Percentiles rank a stretch among this genome's conserved stretches.
These are phyloP conservation scores for Graphilbum sp. DNA, from an alignment of 2,329 filamentous ascomycete genomes.

Conservation along the genomic window DNA sequence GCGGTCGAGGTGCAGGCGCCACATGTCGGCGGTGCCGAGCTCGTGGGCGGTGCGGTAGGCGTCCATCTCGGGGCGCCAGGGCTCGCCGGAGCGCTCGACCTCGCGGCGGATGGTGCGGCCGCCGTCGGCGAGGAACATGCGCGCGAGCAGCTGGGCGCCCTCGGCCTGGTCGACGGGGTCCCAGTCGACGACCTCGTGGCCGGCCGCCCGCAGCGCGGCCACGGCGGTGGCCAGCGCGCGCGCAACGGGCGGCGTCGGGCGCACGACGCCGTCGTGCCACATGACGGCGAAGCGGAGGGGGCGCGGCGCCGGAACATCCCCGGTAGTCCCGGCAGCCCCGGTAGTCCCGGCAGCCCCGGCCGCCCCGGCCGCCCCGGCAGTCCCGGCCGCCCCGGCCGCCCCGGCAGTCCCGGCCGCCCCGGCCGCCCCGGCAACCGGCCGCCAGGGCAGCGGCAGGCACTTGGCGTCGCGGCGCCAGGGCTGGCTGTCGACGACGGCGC, in stretches of 20 bases:
- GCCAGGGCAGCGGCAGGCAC: constrained; percentile 32
- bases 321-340: too few relatives aligned
- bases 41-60: constrained; percentile 18
- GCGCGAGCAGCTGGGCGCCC: constrained; percentile 20
- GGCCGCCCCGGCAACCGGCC: too few relatives aligned
- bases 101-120: constrained; percentile 12
- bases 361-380: too few relatives aligned
- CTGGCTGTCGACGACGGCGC: constrained; percentile 28
- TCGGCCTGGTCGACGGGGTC: constrained; percentile 23
- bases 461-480: constrained; percentile 42
- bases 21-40: constrained; percentile 27
- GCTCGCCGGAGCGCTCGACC: constrained; percentile 20
- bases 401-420: too few relatives aligned
- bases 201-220: constrained; percentile 24
- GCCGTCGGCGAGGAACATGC: constrained; percentile 33
- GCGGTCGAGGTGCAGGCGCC: constrained; percentile 29
- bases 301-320: constrained; percentile 15
- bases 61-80: constrained; percentile 21
- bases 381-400: too few relatives aligned
- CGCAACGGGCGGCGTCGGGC: constrained; percentile 47
- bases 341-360: too few relatives aligned
- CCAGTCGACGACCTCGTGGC: constrained; percentile 37
- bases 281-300: constrained; percentile 43
- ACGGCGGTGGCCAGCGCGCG: constrained; percentile 34
- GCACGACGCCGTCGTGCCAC: constrained; percentile 47